These are phyloP conservation scores for Brachypodium distachyon DNA, from an alignment of 202 grass and related monocot species.

Conservation along the genomic window DNA sequence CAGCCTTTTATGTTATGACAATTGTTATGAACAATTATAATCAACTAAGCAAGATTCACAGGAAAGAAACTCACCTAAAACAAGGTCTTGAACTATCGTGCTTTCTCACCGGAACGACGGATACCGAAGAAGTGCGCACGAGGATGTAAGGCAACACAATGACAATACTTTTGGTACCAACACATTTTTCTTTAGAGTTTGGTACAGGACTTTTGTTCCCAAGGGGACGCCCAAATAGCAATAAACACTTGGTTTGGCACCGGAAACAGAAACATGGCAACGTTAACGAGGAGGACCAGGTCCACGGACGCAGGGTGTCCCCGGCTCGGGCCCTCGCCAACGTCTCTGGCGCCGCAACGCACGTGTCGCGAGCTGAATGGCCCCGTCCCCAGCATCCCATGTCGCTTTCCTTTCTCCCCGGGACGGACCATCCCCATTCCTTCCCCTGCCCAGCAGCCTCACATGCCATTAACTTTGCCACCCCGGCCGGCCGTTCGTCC, in stretches of 20 bases:
- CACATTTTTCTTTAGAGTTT: not conserved
- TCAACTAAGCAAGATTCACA: too few species aligned
- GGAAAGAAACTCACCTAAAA: too few species aligned
- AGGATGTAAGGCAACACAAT: too few species aligned
- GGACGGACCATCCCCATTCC: too few species aligned
- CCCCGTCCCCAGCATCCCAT: not conserved
- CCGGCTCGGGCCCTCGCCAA: not conserved
- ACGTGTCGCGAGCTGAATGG: not conserved
- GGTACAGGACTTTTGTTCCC: not conserved
- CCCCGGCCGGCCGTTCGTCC: not conserved
- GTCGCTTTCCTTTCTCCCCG: not conserved
- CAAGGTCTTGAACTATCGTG: too few species aligned
- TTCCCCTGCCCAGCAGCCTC: too few species aligned
- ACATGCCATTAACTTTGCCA: slow-evolving; percentile 17
- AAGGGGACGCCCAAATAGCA: not conserved
- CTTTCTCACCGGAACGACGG: too few species aligned
- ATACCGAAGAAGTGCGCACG: too few species aligned
- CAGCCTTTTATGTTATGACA: too few species aligned
- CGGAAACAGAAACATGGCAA: not conserved
- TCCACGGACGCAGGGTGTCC: not conserved
- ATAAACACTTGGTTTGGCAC: not conserved
- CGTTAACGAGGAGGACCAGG: slow-evolving; percentile 16
- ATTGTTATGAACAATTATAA: too few species aligned
- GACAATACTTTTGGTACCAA: not conserved
- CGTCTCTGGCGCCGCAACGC: slow-evolving; percentile 17